Evolutionary conservation across 2,329 filamentous ascomycete species (phyloP).

Genomic region (Emergomyces orientalis): DNA sequence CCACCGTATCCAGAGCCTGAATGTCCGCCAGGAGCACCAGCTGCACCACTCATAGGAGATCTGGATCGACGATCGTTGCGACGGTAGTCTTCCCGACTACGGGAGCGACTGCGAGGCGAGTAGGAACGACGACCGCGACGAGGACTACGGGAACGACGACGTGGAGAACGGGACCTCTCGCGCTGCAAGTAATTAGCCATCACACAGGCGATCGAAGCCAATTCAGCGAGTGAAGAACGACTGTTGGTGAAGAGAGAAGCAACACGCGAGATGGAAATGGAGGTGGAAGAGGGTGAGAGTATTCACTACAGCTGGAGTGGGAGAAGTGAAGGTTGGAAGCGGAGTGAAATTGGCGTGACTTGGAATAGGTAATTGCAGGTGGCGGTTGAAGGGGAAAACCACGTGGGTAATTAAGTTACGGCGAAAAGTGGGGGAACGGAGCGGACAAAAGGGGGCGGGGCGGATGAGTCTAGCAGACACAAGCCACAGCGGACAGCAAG

Average conservation of each 20-base stretch:
- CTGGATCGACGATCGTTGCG: conserved; percentile 67
- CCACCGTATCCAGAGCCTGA: conserved; percentile 50
- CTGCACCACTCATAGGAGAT: conserved; percentile 70
- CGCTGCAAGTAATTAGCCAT: conserved; percentile 49
- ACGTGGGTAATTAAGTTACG: background rate
- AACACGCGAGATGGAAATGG: background rate
- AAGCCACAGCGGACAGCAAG: background rate
- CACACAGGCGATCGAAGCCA: conserved; percentile 24
- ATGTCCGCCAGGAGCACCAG: conserved; percentile 62
- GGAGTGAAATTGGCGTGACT: no score
- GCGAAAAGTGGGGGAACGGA: background rate
- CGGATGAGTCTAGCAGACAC: background rate
- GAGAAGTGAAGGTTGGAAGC: background rate
- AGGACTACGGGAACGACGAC: conserved; percentile 71
- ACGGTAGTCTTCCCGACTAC: conserved; percentile 69
- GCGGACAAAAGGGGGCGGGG: background rate
- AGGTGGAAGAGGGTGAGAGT: background rate
- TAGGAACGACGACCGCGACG: conserved; percentile 67
- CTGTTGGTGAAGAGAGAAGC: background rate
- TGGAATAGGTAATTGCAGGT: no score
- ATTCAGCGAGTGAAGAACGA: conserved; percentile 11
- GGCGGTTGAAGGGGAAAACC: background rate
- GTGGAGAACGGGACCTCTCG: conserved; percentile 61
- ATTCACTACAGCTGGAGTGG: background rate
- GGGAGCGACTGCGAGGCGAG: conserved; percentile 68